Evolutionary conservation across 83 land plant genomes (phyloP), one percentile per base, ranked within the genome.

Genomic region (Diphasiastrum complanatum): DNA sequence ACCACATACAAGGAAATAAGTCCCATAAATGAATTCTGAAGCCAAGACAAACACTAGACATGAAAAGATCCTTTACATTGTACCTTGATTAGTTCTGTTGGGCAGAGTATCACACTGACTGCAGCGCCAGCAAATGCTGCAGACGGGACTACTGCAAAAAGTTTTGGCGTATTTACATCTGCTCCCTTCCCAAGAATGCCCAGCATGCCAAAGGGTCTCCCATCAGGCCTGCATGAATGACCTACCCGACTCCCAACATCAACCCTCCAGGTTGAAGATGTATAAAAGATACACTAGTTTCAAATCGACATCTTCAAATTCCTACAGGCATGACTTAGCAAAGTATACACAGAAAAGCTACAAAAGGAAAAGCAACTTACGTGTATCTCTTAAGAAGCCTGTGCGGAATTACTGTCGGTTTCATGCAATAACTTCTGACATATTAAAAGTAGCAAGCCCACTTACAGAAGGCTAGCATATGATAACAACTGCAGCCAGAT

Each of bases 51-150:
- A 40, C 27, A 35, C 6, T 33, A 27, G 49, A 38, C 26, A 30
- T 4, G 30, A 29, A 68, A 41, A 36, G 20, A 47, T 38, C 24
- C n/a, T 24, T n/a, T 2, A 36, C 33, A 22, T 31, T 63, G 75
- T 56, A 79, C 97, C 83, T 93, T 93, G 51, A 93, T 76, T 22
- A 93, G 68, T 65, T 93, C 98, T 2, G 92, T 73, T 66, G 98
- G 98, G 68, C 98, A 85, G 10, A 93, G 65, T 22, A 93, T 71
- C 51, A 81, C 66, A 57, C 98, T 88, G 47, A 93, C 83, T 37
- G 75, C 45, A 6, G 88, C 88, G 68, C 98, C 98, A 60, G 85
- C 82, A 63, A 60, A 72, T 54, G 82, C 91, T 48, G 88, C 98
- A 25, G 98, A 79, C 68, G 98, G 88, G 64, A 85, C 51, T 55